Conservation (phyloP, 2,329 filamentous ascomycete species). For the Pseudogymnoascus sp. region DNA sequence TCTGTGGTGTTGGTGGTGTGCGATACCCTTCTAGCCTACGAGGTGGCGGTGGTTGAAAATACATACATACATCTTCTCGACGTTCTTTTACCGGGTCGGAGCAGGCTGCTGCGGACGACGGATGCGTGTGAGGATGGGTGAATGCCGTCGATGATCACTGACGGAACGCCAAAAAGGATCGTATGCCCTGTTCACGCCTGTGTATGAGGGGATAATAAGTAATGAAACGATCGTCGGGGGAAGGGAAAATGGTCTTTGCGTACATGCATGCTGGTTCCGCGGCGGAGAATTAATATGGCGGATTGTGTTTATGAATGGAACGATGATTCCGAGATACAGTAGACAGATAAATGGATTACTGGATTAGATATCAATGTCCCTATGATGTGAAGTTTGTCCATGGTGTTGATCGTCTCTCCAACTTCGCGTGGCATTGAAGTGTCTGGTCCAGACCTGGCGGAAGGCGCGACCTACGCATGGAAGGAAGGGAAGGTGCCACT, state of each 20-base stretch:
- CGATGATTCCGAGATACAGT: conserved; percentile 1
- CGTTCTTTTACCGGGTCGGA: neutral
- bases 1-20: neutral
- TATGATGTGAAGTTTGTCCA: neutral
- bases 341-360: conserved; percentile 1
- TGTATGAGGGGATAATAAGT: conserved; percentile 3
- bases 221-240: neutral
- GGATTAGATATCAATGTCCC: neutral
- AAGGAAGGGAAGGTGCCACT: neutral
- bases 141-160: conserved; percentile 4
- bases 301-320: neutral
- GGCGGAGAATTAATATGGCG: neutral
- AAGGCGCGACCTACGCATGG: neutral
- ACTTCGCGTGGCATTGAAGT: neutral
- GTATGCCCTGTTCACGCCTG: neutral
- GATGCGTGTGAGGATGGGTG: neutral
- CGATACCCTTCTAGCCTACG: conserved; percentile 4
- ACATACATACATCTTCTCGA: conserved; percentile 2
- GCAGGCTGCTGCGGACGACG: neutral
- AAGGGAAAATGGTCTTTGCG: neutral
- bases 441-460: neutral
- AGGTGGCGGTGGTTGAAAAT: neutral
- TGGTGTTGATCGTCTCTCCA: neutral
- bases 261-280: neutral
- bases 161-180: neutral